Evolutionary conservation across 208 protist genomes (phyloP), one percentile per base, ranked within the genome.

Genomic region (Novymonas esmeraldas): DNA sequence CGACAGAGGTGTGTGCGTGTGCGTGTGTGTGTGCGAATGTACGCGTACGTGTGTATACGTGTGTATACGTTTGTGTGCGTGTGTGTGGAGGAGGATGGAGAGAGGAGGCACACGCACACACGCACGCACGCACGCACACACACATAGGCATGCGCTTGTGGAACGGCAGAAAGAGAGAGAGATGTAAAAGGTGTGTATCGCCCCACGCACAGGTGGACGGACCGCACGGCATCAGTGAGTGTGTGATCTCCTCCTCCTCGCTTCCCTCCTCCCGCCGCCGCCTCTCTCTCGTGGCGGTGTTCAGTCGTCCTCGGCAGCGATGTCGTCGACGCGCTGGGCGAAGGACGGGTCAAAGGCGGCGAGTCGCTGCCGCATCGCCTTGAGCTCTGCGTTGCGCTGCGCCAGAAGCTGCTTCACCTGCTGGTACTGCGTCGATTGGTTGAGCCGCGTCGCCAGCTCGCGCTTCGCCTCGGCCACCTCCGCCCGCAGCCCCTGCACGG

Each of bases 381-480:
- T 76, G 10, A 93, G 64, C 51, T 89, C 76, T 52, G 75, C 77
- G 60, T 93, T 93, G 46, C 81, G 82, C 50, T 82, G 66, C 16
- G 79, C 71, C 33, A 93, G 50, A 6, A 93, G 77, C 60, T 82
- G 69, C 72, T 87, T 88, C 64, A 93, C 64, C 64, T 90, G 82
- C 64, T 87, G 87, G 46, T 85, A 93, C 74, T 93, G 87, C 24
- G 84, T 87, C 22, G 84, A 90, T 52, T 93, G 84, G 59, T 84
- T 81, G 20, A 93, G 78, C 41, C 84, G 71, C 33, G 70, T 78
- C n/a, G 73, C 69, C 6, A 90, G 78, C 70, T 93, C 87, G 3
- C 67, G 73, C 69, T 75, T 82, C 29, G 84, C 76, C 52, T 85
- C 81, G 0, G 78, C 72, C 56, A 93, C 67, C 75, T 90, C 87